Base-by-base conservation (phyloP, 768 basidiomycete species). In the Chiua virens region DNA sequence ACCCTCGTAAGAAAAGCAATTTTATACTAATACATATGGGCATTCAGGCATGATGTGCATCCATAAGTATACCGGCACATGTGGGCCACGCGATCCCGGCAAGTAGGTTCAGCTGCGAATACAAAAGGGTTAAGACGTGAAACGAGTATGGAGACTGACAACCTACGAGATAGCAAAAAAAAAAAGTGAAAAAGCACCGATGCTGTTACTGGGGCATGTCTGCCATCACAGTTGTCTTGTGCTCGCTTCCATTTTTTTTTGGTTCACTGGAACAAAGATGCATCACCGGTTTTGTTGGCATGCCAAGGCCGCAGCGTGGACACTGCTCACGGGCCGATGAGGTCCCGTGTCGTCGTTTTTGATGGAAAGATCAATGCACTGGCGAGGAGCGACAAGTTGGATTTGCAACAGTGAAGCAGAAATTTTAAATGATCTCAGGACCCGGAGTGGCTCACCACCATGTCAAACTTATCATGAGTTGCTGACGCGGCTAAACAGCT, bases 101-200 rank as follows among this genome's bases (percentile, higher is more conserved):
- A 66, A 64, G 57, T 55, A 63, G 47, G 62, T 58, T 61, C 32
- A 34, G 14, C 50, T 58, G 49, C 44, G 41, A 43, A 42, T 21
- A 45, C 44, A n/a, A 56, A 63, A 60, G 54, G 58, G 54, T 51
- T 46, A 30, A 28, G 47, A 55, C 42, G 49, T 63, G 61, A 63
- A 63, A 65, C 63, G 60, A 39, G 55, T 55, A 64, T 64, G 61
- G 62, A 64, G 55, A 50, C 21, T 50, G 58, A 51, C 62, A 64
- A 48, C 30, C 46, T 32, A 52, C 27, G 40, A 46, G 23, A 54
- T 50, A 30, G 22, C 48, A 52, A 58, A 53, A 28, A 30, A 28
- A 23, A 13, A 18, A 51, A n/a, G n/a, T n/a, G n/a, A 28, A 39
- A 38, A 45, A 25, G 25, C 15, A 43, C 62, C 50, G 61, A 49